Base-by-base conservation (phyloP, 345 rosid genomes). In the Boechera divaricarpa region DNA sequence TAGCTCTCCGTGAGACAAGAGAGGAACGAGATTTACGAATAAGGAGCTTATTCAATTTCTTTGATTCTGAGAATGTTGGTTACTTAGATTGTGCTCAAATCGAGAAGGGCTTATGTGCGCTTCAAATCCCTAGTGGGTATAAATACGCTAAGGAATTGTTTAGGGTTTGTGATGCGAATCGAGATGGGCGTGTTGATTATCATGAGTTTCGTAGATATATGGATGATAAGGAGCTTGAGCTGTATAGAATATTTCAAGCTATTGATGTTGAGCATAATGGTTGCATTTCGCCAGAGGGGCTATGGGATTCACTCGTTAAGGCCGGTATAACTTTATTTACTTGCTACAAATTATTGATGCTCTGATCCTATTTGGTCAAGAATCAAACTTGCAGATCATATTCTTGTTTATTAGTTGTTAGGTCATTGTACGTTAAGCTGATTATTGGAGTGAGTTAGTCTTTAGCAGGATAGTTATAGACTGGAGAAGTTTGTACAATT, bases 221-320 rank as follows among this genome's bases (percentile, higher is more conserved):
- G 95, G 95, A 90, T 41, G 90, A 84, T 77, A 88, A 90, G 67
- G 95, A 90, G 73, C 88, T 90, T 15, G 95, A 90, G 82, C 72
- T 90, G 42, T 90, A 90, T 67, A 72, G 87, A 35, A 88, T 90
- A 6, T 90, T 90, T 65, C 87, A 90, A 78, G 85, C 91, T 16
- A 90, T 90, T 77, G 95, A 90, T 81, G 92, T 87, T 63, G 87
- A 87, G 45, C 95, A 86, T 66, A 84, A 85, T 55, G 92, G 95
- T 9, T 82, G 87, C 85, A 90, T 90, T 77, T 84, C 87, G 71
- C 92, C 95, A 4, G 95, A 86, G 73, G 92, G 87, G 57, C 85
- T 87, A 4, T 90, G 82, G 83, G 88, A 90, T 74, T 90, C 92
- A 0, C 95, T 90, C 81, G 81, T 86, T 39, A 85, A 83, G 76